Evolutionary conservation across 768 basidiomycete species (phyloP).

Genomic region (Pluteus cervinus): DNA sequence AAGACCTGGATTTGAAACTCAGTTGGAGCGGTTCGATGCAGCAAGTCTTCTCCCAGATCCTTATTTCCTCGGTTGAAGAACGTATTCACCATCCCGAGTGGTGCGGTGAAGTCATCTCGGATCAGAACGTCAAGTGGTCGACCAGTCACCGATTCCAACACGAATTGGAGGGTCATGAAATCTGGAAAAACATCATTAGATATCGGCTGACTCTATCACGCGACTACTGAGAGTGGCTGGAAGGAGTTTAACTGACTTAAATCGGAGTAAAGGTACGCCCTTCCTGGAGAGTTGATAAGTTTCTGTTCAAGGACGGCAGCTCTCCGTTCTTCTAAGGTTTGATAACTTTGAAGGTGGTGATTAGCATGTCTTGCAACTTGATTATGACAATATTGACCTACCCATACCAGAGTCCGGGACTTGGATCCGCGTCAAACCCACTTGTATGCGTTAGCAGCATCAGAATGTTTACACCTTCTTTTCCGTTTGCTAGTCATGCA

Average conservation of each 20-base stretch:
- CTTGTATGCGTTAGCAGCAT: slow-evolving; percentile 23
- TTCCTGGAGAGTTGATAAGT: slow-evolving; percentile 17
- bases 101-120: slow-evolving; percentile 16
- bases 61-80: slow-evolving; percentile 19
- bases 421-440: slow-evolving; percentile 21
- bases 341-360: slow-evolving; percentile 11
- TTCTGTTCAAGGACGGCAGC: slow-evolving; percentile 15
- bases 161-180: slow-evolving; percentile 20
- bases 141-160: slow-evolving; percentile 16
- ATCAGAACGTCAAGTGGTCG: slow-evolving; percentile 18
- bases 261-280: slow-evolving; percentile 20
- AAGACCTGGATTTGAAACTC: slow-evolving; percentile 19
- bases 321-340: slow-evolving; percentile 16
- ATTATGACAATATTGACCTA: slow-evolving; percentile 3
- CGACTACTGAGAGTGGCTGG: not conserved
- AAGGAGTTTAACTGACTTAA: slow-evolving; percentile 12
- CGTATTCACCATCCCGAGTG: slow-evolving; percentile 20
- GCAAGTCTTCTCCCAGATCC: slow-evolving; percentile 4
- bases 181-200: slow-evolving; percentile 8
- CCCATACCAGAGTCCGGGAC: slow-evolving; percentile 20
- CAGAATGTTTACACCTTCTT: slow-evolving; percentile 18
- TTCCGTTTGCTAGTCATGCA: slow-evolving; percentile 13
- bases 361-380: not conserved
- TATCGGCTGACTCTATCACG: too few relatives aligned
- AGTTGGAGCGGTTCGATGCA: slow-evolving; percentile 12